Base-by-base conservation (phyloP, 257 asterid species). In the Solanum peruvianum region DNA sequence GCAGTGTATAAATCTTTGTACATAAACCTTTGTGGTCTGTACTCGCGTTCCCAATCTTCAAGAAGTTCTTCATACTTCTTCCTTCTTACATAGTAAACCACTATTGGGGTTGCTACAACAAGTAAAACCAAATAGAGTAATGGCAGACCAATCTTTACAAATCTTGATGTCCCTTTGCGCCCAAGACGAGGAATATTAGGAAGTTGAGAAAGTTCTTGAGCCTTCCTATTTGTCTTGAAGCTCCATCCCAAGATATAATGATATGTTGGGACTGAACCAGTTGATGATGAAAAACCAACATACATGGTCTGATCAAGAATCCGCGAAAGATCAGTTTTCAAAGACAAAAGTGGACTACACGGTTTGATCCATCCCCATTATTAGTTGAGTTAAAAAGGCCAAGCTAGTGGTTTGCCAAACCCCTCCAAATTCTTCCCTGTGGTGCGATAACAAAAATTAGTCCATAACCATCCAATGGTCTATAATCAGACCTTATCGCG, bases 191-290 rank as follows among this genome's bases (percentile, higher is more conserved):
- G 98, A 23, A 91, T 92, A 67, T 84, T 88, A 9, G 96, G 96
- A 41, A 94, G 95, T 21, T 78, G 56, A 20, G 96, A 91, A 21
- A 91, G 87, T 39, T 81, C 89, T 47, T 81, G 90, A 41, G 94
- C 88, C 12, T 20, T 49, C 1, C 92, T 92, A 39, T 91, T 90
- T 29, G 86, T 49, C 77, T 70, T 83, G 87, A 94, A 93, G 76
- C 96, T 94, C 98, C 98, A 94, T 23, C 95, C 96, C 75, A 93
- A 62, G 5, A 94, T 89, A 87, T 92, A 93, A 86, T 93, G 94
- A n/a, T 90, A 86, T 2, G 95, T 85, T 33, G 88, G n/a, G 2
- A 92, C 84, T 2, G 94, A 88, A 16, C 91, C 89, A 7, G 86
- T 91, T 21, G 96, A 88, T 4, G 93, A 84, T 1, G 98, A 93